Evolutionary conservation across 208 protist genomes (phyloP).

Genomic region (Plasmodiophora brassicae): DNA sequence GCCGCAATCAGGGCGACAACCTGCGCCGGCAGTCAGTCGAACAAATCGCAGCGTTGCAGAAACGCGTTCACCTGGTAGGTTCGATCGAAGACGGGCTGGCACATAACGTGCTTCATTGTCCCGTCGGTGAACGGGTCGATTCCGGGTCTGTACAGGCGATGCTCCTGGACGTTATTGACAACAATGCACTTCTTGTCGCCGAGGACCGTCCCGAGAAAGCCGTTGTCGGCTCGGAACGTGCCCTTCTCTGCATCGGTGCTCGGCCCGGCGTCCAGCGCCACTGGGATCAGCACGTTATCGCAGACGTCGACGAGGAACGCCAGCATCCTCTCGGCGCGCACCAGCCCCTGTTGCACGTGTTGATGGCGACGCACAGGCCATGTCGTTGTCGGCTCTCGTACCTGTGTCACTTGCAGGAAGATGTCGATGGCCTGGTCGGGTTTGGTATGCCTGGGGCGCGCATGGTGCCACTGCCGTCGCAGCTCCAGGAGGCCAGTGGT

Average conservation of each 20-base stretch:
- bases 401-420: background rate
- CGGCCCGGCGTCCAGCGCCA: background rate
- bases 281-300: background rate
- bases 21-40: background rate
- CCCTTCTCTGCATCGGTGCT: background rate
- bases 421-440: background rate
- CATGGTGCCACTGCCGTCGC: background rate
- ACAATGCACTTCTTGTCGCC: background rate
- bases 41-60: background rate
- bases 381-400: background rate
- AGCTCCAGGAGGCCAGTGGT: background rate
- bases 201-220: background rate
- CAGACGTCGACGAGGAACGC: background rate
- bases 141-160: background rate
- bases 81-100: constrained; percentile 13
- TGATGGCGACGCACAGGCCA: background rate
- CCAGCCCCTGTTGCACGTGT: background rate
- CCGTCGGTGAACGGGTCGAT: background rate
- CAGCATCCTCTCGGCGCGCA: background rate
- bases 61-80: background rate
- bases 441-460: background rate
- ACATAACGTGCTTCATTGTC: background rate
- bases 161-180: constrained; percentile 3
- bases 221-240: background rate
- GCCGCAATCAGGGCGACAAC: background rate